Base-by-base conservation (phyloP, 1,139 yeast species). In the Yamadazyma mexicana region DNA sequence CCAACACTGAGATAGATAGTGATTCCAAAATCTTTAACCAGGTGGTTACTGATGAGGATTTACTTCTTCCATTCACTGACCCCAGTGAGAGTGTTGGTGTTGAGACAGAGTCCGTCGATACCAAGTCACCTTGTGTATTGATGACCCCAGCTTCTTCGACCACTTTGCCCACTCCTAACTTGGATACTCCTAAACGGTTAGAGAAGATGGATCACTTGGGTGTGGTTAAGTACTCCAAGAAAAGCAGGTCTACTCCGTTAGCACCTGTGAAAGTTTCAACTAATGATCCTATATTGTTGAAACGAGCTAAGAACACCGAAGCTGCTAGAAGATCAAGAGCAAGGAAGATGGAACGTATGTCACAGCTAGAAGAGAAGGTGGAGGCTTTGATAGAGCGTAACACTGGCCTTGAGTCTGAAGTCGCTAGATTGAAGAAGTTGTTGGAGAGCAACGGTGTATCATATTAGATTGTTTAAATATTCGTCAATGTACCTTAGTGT, bases 281-380 rank as follows among this genome's bases (percentile, higher is more conserved):
- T 27, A 43, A 61, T 39, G 96, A 89, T 63, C 80, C 83, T 17
- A 77, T 76, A 43, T 78, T 88, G 38, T 59, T 87, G 56, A 87
- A 91, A 62, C 81, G 98, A 56, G 97, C 97, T 31, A 81, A 91
- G 62, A 91, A 91, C 73, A 91, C 98, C 17, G 96, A 89, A 62
- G 97, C 98, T 45, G 98, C 98, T 12, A 81, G 98, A 64, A 78
- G 97, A 59, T 88, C 97, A 33, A 77, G 98, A 54, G 96, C 96
- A 31, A 81, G 96, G 65, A 88, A 89, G 68, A 81, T 86, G 80
- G 88, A 86, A 62, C 78, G 95, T 63, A 85, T 91, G 87, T 58
- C 64, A 43, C 95, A 87, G 59, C 72, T 91, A 61, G 97, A 91
- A 64, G 78, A 66, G 23, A 79, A 79, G 59, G 95, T 91, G 42